Conservation (phyloP, 345 rosid genomes). For the Pistacia integerrima region DNA sequence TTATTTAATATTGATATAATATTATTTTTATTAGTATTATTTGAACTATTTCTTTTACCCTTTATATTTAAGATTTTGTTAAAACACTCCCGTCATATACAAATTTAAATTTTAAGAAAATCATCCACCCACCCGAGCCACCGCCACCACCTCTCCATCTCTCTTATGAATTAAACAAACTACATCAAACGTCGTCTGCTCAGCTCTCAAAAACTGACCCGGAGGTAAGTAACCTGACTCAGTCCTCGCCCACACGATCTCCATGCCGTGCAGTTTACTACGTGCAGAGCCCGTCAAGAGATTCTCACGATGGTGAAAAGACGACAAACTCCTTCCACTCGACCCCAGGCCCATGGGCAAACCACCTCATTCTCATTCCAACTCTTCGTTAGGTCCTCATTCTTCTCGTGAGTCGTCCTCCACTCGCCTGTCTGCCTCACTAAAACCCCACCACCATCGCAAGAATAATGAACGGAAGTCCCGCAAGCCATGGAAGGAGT, state of each 20-base stretch:
- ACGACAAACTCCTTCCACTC: conserved; percentile 73
- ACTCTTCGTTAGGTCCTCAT: conserved; percentile 72
- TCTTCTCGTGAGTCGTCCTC: conserved; percentile 69
- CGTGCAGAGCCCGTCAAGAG: conserved; percentile 77
- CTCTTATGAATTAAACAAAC: too few species aligned
- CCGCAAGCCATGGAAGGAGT: conserved; percentile 45
- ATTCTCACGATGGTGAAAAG: conserved; percentile 70
- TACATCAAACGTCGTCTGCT: conserved; percentile 27
- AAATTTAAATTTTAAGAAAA: too few species aligned
- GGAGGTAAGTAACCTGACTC: conserved; percentile 61
- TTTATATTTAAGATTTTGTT: too few species aligned
- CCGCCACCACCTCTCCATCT: too few species aligned
- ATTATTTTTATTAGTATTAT: too few species aligned
- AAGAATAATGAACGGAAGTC: conserved; percentile 21
- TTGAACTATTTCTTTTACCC: too few species aligned
- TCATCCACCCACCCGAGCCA: too few species aligned
- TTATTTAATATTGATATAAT: too few species aligned
- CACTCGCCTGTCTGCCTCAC: conserved; percentile 60
- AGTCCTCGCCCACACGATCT: conserved; percentile 52
- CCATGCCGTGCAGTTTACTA: conserved; percentile 60
- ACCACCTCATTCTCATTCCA: conserved; percentile 72
- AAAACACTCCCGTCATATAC: too few species aligned
- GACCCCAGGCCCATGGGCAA: conserved; percentile 65
- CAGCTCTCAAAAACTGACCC: conserved; percentile 63
- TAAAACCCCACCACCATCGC: conserved; percentile 38